These are phyloP conservation scores for Calcarisporium arbuscula DNA, from an alignment of 2,329 filamentous ascomycete species.

Conservation along the genomic window DNA sequence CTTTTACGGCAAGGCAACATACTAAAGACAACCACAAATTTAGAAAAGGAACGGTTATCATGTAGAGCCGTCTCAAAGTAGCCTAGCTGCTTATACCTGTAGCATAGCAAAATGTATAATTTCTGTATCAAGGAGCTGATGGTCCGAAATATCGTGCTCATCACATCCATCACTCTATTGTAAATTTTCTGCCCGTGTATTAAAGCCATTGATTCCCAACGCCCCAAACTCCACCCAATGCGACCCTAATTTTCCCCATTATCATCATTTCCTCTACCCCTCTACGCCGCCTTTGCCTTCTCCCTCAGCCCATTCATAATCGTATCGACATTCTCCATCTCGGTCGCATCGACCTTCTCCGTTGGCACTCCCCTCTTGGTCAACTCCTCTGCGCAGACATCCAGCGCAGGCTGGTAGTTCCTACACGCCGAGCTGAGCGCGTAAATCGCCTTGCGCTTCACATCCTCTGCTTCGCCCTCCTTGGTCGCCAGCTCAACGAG, in stretches of 20 bases:
- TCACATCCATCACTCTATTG: constrained; percentile 2
- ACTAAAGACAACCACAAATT: constrained; percentile 22
- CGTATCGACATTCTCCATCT: constrained; percentile 82
- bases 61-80: too few species aligned
- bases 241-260: constrained; percentile 8
- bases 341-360: constrained; percentile 64
- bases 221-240: constrained; percentile 33
- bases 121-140: constrained; percentile 25
- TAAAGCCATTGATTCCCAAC: constrained; percentile 9
- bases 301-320: constrained; percentile 64
- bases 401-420: constrained; percentile 83
- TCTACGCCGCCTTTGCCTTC: constrained; percentile 31
- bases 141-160: too few species aligned
- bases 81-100: not conserved
- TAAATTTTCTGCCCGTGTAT: too few species aligned
- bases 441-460: constrained; percentile 81
- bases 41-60: too few species aligned
- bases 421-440: constrained; percentile 79
- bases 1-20: constrained; percentile 67
- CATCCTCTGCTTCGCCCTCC: constrained; percentile 52
- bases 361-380: constrained; percentile 48
- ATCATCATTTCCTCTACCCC: not conserved
- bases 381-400: constrained; percentile 58
- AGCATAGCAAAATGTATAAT: constrained; percentile 26
- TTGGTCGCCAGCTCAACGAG: constrained; percentile 61